Percentiles rank a stretch among this genome's conserved stretches.
Evolutionary conservation across 2,329 filamentous ascomycete genomes (phyloP).

Genomic region (Penicillium sp.): DNA sequence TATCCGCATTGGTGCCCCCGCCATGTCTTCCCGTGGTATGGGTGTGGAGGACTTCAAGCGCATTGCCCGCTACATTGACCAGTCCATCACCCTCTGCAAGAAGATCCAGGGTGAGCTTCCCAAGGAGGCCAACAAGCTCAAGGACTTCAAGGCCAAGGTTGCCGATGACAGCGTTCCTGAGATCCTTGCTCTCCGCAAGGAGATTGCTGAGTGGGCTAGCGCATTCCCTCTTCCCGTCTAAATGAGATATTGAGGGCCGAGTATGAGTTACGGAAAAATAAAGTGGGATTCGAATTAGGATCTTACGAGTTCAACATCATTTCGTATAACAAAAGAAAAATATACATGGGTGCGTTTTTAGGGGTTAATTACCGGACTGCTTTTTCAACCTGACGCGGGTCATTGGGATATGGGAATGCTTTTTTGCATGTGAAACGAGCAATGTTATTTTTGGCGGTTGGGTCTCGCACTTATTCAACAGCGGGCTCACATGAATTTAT

Average conservation of each 20-base stretch:
- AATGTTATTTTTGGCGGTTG: conserved; percentile 12
- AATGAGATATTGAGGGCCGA: conserved; percentile 12
- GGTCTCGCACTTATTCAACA: conserved; percentile 22
- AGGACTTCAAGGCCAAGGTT: conserved; percentile 98
- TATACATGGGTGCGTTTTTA: conserved; percentile 28
- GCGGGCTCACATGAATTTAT: conserved; percentile 17
- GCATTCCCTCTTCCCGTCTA: conserved; percentile 80
- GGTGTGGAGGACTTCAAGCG: conserved; percentile 87
- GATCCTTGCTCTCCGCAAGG: conserved; percentile 81
- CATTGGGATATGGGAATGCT: conserved; percentile 33
- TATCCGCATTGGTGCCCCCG: conserved; percentile 92
- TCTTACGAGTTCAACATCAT: conserved; percentile 38
- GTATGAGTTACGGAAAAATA: conserved; percentile 1
- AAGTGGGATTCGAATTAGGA: conserved; percentile 15
- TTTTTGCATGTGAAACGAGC: conserved; percentile 22
- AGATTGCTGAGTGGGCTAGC: conserved; percentile 83
- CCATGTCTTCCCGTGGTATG: conserved; percentile 96
- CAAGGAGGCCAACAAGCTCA: conserved; percentile 98
- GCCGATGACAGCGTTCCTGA: conserved; percentile 71
- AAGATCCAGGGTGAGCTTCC: conserved; percentile 79
- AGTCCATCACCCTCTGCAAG: conserved; percentile 84
- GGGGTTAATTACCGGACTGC: conserved; percentile 38
- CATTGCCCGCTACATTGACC: conserved; percentile 85
- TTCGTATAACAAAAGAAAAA: conserved; percentile 29
- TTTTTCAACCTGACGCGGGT: conserved; percentile 40